phyloP scores from a whole-genome alignment of 2,329 filamentous ascomycete genomes.

The Aspergillus chevalieri region DNA sequence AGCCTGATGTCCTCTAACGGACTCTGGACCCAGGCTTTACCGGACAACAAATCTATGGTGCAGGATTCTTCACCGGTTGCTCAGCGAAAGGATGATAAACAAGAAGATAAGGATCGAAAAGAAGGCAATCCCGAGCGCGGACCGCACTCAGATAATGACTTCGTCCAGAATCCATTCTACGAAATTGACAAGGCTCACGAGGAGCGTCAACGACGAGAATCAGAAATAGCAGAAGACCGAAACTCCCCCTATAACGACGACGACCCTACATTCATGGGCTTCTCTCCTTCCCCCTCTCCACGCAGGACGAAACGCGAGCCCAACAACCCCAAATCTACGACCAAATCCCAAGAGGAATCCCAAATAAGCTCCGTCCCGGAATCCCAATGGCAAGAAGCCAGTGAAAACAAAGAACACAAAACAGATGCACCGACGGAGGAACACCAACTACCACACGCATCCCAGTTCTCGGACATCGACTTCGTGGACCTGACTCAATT shows the following conservation, averaged over 20 bases:
- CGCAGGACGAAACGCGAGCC: background rate
- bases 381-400: background rate
- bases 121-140: background rate
- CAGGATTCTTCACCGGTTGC: background rate
- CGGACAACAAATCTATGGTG: background rate
- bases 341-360: background rate
- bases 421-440: background rate
- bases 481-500: constrained; percentile 35
- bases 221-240: constrained; percentile 2
- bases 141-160: constrained; percentile 4
- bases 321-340: background rate
- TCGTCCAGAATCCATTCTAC: constrained; percentile 28
- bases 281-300: background rate
- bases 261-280: background rate
- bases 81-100: background rate
- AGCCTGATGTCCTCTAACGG: background rate
- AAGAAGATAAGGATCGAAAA: background rate
- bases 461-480: constrained; percentile 17
- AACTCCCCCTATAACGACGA: background rate
- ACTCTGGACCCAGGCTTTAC: background rate
- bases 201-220: constrained; percentile 5
- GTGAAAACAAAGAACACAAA: background rate
- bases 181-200: constrained; percentile 20
- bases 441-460: background rate
- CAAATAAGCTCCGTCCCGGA: constrained; percentile 7